Percentiles rank a stretch among this genome's conserved stretches.
These are phyloP conservation scores for Kodamaea kaohsiungensis DNA, from an alignment of 805 yeast species.

Conservation along the genomic window DNA sequence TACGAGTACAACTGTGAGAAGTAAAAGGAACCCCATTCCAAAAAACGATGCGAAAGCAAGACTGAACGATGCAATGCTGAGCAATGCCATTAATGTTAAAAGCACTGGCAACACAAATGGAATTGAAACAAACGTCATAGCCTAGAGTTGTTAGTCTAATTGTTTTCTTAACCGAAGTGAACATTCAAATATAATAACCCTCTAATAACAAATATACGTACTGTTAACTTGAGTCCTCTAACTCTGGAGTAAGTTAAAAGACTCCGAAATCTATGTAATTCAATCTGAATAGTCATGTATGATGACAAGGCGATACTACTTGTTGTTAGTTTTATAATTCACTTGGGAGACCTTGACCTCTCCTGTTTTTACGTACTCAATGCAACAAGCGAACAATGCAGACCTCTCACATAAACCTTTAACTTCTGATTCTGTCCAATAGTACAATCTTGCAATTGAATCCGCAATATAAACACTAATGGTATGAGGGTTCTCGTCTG, in stretches of 20 bases:
- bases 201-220: not conserved
- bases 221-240: not conserved
- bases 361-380: not conserved
- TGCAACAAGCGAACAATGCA: not conserved
- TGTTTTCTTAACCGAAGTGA: no score
- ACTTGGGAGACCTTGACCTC: not conserved
- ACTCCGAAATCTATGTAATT: not conserved
- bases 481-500: not conserved
- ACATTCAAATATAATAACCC: no score
- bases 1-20: not conserved
- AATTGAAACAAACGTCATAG: not conserved
- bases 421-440: not conserved
- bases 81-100: not conserved
- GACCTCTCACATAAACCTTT: not conserved
- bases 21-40: not conserved
- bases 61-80: not conserved
- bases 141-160: not conserved
- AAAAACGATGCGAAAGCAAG: constrained; percentile 2
- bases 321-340: not conserved
- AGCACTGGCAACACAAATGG: constrained; percentile 1
- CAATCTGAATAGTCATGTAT: not conserved
- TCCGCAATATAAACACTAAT: not conserved
- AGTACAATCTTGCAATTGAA: not conserved
- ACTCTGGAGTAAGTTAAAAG: not conserved
- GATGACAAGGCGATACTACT: not conserved